Conservation (phyloP, 306 rosid species). For the Rubus parviflorus region DNA sequence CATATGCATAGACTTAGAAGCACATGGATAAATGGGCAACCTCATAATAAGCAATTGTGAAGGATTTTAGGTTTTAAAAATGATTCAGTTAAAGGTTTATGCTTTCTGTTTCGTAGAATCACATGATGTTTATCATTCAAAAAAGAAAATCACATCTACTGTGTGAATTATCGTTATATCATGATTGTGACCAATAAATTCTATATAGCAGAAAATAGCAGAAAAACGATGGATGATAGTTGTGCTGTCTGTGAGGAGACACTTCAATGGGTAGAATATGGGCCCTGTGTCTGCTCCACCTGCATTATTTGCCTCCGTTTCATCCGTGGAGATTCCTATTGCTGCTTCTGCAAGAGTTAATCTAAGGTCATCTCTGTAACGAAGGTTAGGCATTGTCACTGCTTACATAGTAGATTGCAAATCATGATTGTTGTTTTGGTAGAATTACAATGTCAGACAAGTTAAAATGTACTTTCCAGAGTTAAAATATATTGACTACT, state of each 20-base stretch:
- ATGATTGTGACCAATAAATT: neutral
- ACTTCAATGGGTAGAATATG: slow-evolving; percentile 42
- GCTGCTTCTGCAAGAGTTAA: slow-evolving; percentile 41
- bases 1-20: neutral
- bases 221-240: slow-evolving; percentile 34
- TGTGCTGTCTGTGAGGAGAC: slow-evolving; percentile 39
- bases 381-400: slow-evolving; percentile 25
- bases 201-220: slow-evolving; percentile 2
- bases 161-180: neutral
- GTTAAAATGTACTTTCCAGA: neutral
- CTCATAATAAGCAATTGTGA: too few species aligned
- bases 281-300: slow-evolving; percentile 43
- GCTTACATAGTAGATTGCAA: neutral
- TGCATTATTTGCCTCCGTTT: slow-evolving; percentile 39
- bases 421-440: neutral
- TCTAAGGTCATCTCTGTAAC: slow-evolving; percentile 29
- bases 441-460: neutral
- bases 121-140: too few species aligned
- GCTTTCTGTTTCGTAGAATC: too few species aligned
- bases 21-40: too few species aligned
- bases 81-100: neutral
- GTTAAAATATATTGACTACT: neutral
- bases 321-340: slow-evolving; percentile 31
- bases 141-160: neutral
- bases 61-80: neutral